Evolutionary conservation across 2,329 filamentous ascomycete species (phyloP).

Genomic region (Aspergillus brunneoviolaceus): DNA sequence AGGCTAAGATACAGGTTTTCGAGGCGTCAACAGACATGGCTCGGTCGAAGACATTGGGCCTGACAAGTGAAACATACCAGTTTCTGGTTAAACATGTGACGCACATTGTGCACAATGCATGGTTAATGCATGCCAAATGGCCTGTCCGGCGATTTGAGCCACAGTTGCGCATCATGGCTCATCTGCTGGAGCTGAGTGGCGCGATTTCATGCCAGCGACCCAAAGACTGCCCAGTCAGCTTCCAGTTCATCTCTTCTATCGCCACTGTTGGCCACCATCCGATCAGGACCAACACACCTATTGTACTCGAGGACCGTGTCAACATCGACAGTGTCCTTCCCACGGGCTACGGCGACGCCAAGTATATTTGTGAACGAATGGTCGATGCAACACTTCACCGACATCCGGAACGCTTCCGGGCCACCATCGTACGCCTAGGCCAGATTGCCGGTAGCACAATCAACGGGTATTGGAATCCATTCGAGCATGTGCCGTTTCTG

Average conservation of each 20-base stretch:
- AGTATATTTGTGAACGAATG: slow-evolving; percentile 52
- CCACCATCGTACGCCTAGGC: slow-evolving; percentile 48
- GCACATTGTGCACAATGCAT: slow-evolving; percentile 42
- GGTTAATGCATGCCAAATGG: slow-evolving; percentile 27
- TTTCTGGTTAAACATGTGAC: slow-evolving; percentile 43
- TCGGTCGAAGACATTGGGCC: slow-evolving; percentile 50
- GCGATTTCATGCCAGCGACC: not conserved
- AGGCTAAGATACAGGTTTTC: slow-evolving; percentile 47
- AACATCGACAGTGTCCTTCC: slow-evolving; percentile 43
- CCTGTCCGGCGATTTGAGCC: slow-evolving; percentile 19
- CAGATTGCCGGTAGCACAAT: slow-evolving; percentile 54
- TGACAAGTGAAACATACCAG: slow-evolving; percentile 42
- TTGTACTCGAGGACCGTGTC: slow-evolving; percentile 50
- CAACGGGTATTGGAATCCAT: slow-evolving; percentile 56
- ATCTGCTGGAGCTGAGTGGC: slow-evolving; percentile 42
- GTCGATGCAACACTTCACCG: slow-evolving; percentile 49
- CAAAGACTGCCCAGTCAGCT: slow-evolving; percentile 22
- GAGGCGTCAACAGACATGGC: slow-evolving; percentile 53
- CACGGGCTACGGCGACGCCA: slow-evolving; percentile 54
- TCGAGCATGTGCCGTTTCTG: slow-evolving; percentile 53
- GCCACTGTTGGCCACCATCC: slow-evolving; percentile 38
- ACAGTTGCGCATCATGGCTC: slow-evolving; percentile 48
- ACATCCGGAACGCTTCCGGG: slow-evolving; percentile 43
- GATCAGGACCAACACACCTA: not conserved
- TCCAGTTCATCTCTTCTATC: slow-evolving; percentile 47